Base-by-base conservation (phyloP, 2,329 filamentous ascomycete genomes). In the Aspergillus luchuensis region DNA sequence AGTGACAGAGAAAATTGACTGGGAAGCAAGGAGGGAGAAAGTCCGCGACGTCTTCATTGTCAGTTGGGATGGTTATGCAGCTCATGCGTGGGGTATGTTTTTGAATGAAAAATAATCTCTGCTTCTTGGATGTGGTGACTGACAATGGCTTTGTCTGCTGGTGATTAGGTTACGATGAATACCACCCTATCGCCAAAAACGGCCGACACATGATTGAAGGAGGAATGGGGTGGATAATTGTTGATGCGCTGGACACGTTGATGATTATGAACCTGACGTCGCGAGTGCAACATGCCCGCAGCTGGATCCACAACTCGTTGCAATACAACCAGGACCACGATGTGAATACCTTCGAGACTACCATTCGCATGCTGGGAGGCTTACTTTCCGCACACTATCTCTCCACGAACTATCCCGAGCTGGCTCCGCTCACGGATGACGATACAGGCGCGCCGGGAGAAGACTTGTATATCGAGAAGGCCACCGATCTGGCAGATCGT, bases 221-320 rank as follows among this genome's bases (percentile, higher is more conserved):
- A 63, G 95, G 94, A 25, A 84, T 99, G 78, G 95, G 95, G 30
- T 99, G 96, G 95, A 98, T 98, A 71, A 97, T 99, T 63, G 89
- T 99, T 59, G 95, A 99, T 79, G 88, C 94, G 11, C 81, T 99
- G 64, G 95, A 99, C 76, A 99, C 95, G 0, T 86, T 98, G 84
- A 99, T 99, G 80, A 82, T 99, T 63, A 99, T 99, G 95, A 98
- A 98, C 75, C 83, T 97, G 66, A 98, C 94, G 13, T 90, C 87
- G 33, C 88, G 93, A 63, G 84, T 99, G 41, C 84, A 88, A 39
- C 88, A 96, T 71, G 94, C 95, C 28, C 85, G 94, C 58, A 86
- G 96, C 72, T 99, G 95, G 95, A 87, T 99, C 51, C 84, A 91
- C 1, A 89, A 87, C 4, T 88, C 88, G 7, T 78, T 98, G 64